phyloP scores from a whole-genome alignment of 306 rosid genomes.

The Vigna reflexopilosa region DNA sequence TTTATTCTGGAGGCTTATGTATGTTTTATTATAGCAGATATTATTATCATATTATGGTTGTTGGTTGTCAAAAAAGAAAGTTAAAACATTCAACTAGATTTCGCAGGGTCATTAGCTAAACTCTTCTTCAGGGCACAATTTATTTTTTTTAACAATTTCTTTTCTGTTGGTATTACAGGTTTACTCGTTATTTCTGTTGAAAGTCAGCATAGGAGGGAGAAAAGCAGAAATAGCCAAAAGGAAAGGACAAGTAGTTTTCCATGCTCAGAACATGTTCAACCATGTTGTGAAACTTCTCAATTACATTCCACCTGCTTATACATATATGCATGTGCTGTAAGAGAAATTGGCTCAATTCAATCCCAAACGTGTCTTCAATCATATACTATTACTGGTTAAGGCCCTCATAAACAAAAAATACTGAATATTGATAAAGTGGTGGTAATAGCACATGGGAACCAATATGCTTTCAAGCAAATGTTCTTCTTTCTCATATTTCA shows the following conservation, averaged over 20 bases:
- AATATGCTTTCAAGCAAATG: constrained; percentile 39
- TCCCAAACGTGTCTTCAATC: constrained; percentile 18
- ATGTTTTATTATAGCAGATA: not conserved
- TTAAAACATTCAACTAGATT: constrained; percentile 26
- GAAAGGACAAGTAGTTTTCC: constrained; percentile 12
- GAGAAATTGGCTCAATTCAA: not conserved
- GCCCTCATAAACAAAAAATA: constrained; percentile 31
- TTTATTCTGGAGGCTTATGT: constrained; percentile 5
- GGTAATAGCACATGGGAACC: constrained; percentile 52
- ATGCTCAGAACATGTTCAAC: not conserved
- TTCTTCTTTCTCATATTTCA: constrained; percentile 35
- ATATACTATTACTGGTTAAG: constrained; percentile 4
- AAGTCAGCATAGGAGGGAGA: constrained; percentile 56
- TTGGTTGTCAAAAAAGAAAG: constrained; percentile 33
- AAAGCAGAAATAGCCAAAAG: constrained; percentile 30
- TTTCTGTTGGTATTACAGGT: constrained; percentile 1
- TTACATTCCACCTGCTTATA: not conserved
- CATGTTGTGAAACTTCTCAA: not conserved
- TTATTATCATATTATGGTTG: constrained; percentile 16
- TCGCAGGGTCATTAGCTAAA: constrained; percentile 1
- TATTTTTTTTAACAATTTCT: constrained; percentile 21
- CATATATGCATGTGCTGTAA: constrained; percentile 23
- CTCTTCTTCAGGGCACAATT: not conserved
- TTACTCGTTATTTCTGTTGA: constrained; percentile 58
- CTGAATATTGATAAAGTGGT: constrained; percentile 3